Conservation (phyloP, 2,329 filamentous ascomycete species). For the Diaporthe longicolla region DNA sequence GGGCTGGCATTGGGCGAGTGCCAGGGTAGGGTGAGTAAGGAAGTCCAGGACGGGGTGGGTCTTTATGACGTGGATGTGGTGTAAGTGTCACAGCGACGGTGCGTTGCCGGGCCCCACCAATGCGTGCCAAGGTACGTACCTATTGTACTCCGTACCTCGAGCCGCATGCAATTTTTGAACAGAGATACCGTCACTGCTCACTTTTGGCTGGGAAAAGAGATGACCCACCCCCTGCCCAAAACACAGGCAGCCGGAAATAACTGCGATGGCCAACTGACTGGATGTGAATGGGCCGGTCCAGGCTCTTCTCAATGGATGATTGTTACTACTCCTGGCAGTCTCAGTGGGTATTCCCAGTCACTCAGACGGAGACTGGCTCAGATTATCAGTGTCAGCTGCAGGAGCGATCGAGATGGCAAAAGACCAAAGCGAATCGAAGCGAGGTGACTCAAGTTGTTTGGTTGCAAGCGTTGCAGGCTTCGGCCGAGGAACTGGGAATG, state of each 20-base stretch:
- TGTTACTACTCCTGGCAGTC: constrained; percentile 11
- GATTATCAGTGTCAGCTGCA: background rate
- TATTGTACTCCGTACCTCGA: constrained; percentile 24
- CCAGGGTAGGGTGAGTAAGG: constrained; percentile 1
- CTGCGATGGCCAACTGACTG: background rate
- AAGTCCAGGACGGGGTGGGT: constrained; percentile 22
- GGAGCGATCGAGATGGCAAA: constrained; percentile 24
- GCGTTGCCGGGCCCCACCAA: background rate
- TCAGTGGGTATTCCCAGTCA: background rate
- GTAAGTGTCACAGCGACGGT: constrained; percentile 20
- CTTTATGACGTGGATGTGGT: constrained; percentile 40
- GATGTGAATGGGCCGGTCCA: background rate
- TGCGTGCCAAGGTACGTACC: background rate
- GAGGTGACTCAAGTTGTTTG: background rate
- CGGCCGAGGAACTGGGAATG: background rate
- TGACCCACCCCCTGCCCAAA: constrained; percentile 2
- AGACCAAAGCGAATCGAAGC: background rate
- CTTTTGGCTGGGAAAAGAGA: background rate
- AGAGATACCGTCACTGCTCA: background rate
- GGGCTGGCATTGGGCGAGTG: background rate
- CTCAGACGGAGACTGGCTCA: background rate
- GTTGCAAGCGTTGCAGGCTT: background rate
- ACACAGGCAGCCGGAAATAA: background rate
- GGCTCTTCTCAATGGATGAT: background rate
- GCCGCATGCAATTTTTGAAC: background rate